A percentile compares a stretch with the other conserved stretches of the same genome.
Conservation (phyloP, 2,329 filamentous ascomycete genomes). For the Xylariales sp. region DNA sequence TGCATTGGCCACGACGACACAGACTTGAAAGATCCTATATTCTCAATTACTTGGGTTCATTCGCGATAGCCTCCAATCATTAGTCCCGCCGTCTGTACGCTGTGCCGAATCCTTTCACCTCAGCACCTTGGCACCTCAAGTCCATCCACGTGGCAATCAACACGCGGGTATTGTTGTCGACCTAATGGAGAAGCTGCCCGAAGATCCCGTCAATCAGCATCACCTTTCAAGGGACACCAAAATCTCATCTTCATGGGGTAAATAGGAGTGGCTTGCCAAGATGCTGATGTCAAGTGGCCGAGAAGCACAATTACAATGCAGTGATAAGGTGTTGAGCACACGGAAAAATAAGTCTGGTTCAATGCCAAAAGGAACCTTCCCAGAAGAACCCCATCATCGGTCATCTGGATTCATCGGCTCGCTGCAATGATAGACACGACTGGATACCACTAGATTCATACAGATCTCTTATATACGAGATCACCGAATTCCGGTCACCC, state of each 20-base stretch:
- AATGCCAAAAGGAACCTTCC: not conserved
- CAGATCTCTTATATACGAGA: no score
- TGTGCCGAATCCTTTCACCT: slow-evolving; percentile 1
- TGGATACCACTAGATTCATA: no score
- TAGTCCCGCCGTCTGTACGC: no score
- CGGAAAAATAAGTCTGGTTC: not conserved
- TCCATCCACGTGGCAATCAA: slow-evolving; percentile 2
- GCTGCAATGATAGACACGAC: no score
- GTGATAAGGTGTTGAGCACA: not conserved
- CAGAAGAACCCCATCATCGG: no score
- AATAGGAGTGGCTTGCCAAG: slow-evolving; percentile 11
- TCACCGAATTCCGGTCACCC: no score
- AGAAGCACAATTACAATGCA: not conserved
- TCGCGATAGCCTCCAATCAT: not conserved
- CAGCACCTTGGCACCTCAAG: slow-evolving; percentile 3
- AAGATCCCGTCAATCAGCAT: slow-evolving; percentile 6
- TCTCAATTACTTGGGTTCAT: not conserved
- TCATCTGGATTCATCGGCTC: no score
- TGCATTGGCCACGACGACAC: no score
- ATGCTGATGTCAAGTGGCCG: slow-evolving; percentile 7
- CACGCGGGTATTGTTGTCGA: not conserved
- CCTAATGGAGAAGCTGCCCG: slow-evolving; percentile 3
- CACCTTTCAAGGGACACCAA: not conserved
- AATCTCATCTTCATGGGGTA: not conserved
- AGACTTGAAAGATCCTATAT: no score